These are phyloP conservation scores for Lactarius quietus DNA, from an alignment of 768 basidiomycete genomes.

Conservation along the genomic window DNA sequence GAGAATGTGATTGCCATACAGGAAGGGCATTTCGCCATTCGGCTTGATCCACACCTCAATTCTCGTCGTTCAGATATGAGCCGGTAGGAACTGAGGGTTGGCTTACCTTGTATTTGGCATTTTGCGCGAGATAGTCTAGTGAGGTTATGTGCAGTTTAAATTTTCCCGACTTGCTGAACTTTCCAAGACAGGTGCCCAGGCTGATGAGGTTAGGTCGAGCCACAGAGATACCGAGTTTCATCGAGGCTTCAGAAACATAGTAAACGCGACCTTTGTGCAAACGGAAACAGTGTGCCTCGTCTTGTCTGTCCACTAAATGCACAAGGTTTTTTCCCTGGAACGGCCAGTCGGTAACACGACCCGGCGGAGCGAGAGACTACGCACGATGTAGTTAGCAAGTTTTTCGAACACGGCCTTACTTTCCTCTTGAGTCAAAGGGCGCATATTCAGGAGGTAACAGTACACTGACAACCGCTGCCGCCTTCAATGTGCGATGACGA, in stretches of 20 bases:
- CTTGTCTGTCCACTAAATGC: conserved; percentile 89
- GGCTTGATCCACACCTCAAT: conserved; percentile 96
- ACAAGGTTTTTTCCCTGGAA: conserved; percentile 91
- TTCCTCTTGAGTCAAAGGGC: conserved; percentile 95
- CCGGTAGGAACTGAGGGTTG: not conserved
- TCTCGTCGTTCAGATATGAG: not conserved
- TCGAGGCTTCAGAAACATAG: conserved; percentile 93
- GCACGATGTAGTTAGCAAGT: conserved; percentile 93
- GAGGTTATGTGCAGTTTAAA: conserved; percentile 96
- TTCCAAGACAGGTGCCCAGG: conserved; percentile 95
- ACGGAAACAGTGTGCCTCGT: conserved; percentile 95
- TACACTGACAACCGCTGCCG: too few relatives aligned
- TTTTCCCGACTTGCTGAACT: conserved; percentile 95
- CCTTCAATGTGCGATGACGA: too few relatives aligned
- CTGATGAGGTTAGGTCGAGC: conserved; percentile 90
- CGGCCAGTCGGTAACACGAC: not conserved
- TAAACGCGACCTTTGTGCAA: conserved; percentile 92
- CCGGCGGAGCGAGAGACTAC: conserved; percentile 27
- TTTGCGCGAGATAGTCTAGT: conserved; percentile 90
- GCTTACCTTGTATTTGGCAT: conserved; percentile 94
- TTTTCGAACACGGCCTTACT: conserved; percentile 96
- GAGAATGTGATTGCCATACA: conserved; percentile 97
- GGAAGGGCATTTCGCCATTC: conserved; percentile 98
- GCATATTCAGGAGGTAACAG: conserved; percentile 47
- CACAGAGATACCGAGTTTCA: conserved; percentile 89